Evolutionary conservation across 805 yeast genomes (phyloP).

Genomic region (Wickerhamiella domercqiae): DNA sequence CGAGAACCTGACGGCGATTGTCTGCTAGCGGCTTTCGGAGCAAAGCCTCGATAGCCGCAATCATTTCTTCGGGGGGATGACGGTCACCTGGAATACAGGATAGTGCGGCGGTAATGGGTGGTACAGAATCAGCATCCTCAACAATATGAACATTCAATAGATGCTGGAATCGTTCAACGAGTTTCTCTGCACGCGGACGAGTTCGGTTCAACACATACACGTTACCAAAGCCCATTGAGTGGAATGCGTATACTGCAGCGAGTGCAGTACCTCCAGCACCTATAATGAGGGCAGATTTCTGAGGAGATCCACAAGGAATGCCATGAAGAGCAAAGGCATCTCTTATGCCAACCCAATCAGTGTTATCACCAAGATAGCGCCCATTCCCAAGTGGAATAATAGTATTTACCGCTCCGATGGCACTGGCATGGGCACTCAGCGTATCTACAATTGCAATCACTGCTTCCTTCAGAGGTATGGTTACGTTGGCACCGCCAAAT

Average conservation of each 20-base stretch:
- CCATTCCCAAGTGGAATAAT: conserved; percentile 41
- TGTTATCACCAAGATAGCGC: conserved; percentile 63
- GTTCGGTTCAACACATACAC: conserved; percentile 79
- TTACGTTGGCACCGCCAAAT: conserved; percentile 91
- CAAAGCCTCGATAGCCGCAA: conserved; percentile 3
- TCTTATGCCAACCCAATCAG: conserved; percentile 87
- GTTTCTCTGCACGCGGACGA: conserved; percentile 39
- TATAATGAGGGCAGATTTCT: conserved; percentile 50
- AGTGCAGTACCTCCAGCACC: conserved; percentile 98
- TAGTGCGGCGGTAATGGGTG: conserved; percentile 31
- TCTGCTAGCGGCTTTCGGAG: no score
- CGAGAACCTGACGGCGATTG: conserved; percentile 37
- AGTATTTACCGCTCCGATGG: conserved; percentile 93
- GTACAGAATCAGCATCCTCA: conserved; percentile 25
- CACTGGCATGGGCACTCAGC: conserved; percentile 57
- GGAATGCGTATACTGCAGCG: conserved; percentile 82
- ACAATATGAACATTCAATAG: conserved; percentile 36
- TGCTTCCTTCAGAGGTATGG: conserved; percentile 82
- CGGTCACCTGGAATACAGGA: conserved; percentile 17
- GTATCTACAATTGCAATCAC: conserved; percentile 51
- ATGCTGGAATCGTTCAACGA: conserved; percentile 45
- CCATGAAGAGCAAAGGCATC: conserved; percentile 53
- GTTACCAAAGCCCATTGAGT: conserved; percentile 56
- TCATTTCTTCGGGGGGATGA: conserved; percentile 8
- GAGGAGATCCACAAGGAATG: conserved; percentile 25